These are phyloP conservation scores for Sistotremastrum suecicum DNA, from an alignment of 768 basidiomycete species.

Conservation along the genomic window DNA sequence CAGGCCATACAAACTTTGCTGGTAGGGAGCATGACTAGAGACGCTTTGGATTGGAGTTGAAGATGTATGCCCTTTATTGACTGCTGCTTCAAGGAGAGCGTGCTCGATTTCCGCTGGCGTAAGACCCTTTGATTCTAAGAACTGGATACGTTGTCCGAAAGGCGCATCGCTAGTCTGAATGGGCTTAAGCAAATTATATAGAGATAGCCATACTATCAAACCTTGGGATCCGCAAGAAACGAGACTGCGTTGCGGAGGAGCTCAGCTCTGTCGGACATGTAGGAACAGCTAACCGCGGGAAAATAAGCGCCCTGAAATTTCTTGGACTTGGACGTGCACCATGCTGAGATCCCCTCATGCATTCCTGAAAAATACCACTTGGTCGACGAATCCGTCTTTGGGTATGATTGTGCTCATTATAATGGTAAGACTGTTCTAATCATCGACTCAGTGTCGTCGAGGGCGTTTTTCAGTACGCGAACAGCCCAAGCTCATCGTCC, in stretches of 20 bases:
- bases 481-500: too few relatives aligned
- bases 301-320: neutral
- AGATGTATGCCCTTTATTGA: constrained; percentile 10
- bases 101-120: constrained; percentile 72
- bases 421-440: too few relatives aligned
- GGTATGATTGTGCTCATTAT: too few relatives aligned
- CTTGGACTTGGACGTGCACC: neutral
- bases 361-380: neutral
- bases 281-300: constrained; percentile 18
- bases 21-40: constrained; percentile 28
- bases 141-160: constrained; percentile 74
- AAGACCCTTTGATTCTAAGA: constrained; percentile 92
- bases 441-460: too few relatives aligned
- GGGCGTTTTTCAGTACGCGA: too few relatives aligned
- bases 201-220: constrained; percentile 10
- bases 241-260: constrained; percentile 69
- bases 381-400: neutral
- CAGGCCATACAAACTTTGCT: constrained; percentile 22
- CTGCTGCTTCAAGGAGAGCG: constrained; percentile 53
- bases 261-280: constrained; percentile 49
- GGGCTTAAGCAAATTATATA: too few relatives aligned
- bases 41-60: constrained; percentile 9
- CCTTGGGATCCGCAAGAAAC: constrained; percentile 80
- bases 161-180: constrained; percentile 62
- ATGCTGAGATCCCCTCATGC: neutral